A percentile compares a stretch with the other conserved stretches of the same genome.
Conservation (phyloP, 2,329 filamentous ascomycete genomes). For the Trichoderma lentiforme region DNA sequence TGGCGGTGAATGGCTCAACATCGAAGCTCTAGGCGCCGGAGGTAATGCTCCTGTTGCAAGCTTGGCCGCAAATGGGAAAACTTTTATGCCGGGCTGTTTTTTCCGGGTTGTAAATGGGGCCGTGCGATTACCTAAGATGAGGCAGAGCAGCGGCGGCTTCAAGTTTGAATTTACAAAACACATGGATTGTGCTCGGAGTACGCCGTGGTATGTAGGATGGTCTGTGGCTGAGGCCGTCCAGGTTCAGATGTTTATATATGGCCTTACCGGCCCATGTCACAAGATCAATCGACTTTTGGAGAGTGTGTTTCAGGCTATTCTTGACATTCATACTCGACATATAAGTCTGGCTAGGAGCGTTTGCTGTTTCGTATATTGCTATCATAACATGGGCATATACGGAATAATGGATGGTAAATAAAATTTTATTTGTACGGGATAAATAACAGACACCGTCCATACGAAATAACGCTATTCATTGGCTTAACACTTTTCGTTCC, state of each 20-base stretch:
- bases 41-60: slow-evolving; percentile 9
- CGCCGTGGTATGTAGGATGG: neutral
- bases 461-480: neutral
- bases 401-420: neutral
- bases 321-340: neutral
- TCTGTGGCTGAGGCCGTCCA: neutral
- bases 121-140: neutral
- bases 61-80: slow-evolving; percentile 11
- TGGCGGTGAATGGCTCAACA: neutral
- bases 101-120: neutral
- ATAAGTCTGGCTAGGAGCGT: neutral
- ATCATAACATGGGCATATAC: neutral
- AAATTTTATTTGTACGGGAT: neutral
- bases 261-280: neutral
- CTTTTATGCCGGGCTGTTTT: slow-evolving; percentile 1
- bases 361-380: neutral
- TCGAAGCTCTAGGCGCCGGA: neutral
- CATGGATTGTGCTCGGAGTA: neutral
- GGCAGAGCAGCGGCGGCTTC: neutral
- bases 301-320: neutral
- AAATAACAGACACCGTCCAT: neutral
- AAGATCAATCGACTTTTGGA: neutral
- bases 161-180: neutral
- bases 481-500: neutral
- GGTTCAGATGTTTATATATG: neutral